Evolutionary conservation across 768 basidiomycete species (phyloP).

Genomic region (Boletus sp.): DNA sequence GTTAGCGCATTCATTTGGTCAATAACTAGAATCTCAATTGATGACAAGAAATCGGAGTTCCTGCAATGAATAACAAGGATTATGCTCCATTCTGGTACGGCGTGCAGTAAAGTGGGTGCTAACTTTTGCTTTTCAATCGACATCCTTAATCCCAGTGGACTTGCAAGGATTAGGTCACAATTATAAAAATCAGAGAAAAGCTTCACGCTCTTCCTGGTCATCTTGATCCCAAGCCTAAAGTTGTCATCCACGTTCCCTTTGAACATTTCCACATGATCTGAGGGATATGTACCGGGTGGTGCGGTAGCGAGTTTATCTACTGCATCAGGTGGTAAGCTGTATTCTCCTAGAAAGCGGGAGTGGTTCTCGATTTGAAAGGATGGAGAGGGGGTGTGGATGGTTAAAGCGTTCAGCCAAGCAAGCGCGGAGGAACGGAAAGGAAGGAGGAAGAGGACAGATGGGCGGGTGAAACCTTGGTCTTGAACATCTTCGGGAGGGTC

Average conservation of each 20-base stretch:
- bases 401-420: constrained; percentile 79
- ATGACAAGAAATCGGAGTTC: constrained; percentile 87
- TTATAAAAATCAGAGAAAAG: constrained; percentile 89
- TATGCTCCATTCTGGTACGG: background rate
- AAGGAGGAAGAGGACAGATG: constrained; percentile 86
- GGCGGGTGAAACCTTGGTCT: constrained; percentile 98
- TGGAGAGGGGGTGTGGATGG: constrained; percentile 68
- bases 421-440: constrained; percentile 91
- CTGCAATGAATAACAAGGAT: constrained; percentile 37
- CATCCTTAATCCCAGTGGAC: constrained; percentile 87
- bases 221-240: constrained; percentile 88
- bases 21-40: constrained; percentile 86
- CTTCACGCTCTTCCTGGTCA: constrained; percentile 90
- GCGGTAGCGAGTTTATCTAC: constrained; percentile 78
- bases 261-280: constrained; percentile 91
- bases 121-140: constrained; percentile 94
- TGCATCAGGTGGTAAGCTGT: constrained; percentile 73
- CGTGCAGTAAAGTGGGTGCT: constrained; percentile 25
- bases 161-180: constrained; percentile 89
- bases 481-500: constrained; percentile 73
- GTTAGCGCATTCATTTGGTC: constrained; percentile 91
- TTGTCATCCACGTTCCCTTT: constrained; percentile 97
- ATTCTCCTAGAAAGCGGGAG: constrained; percentile 78
- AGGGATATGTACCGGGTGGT: constrained; percentile 74
- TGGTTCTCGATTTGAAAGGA: constrained; percentile 87